Conservation (phyloP, 345 rosid genomes). For the Euphorbia tirucalli region DNA sequence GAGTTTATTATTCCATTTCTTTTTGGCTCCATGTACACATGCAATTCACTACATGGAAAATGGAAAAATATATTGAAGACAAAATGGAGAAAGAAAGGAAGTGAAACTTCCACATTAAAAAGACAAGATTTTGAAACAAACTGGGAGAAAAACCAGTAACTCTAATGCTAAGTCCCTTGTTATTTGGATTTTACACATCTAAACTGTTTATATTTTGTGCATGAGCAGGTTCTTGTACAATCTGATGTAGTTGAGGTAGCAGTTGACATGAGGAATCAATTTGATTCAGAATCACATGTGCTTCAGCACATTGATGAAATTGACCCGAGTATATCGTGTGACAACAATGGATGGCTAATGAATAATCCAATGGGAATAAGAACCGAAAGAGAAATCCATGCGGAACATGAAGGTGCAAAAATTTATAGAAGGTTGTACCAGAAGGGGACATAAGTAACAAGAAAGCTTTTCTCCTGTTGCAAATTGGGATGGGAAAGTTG, state of each 20-base stretch:
- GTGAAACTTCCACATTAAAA: neutral
- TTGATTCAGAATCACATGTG: slow-evolving; percentile 45
- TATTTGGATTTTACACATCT: neutral
- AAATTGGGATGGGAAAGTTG: neutral
- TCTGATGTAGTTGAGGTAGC: slow-evolving; percentile 91
- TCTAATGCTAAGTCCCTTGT: neutral
- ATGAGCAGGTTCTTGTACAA: slow-evolving; percentile 71
- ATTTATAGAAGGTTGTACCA: slow-evolving; percentile 79
- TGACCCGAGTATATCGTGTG: slow-evolving; percentile 34
- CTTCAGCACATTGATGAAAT: slow-evolving; percentile 47
- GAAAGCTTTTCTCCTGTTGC: neutral
- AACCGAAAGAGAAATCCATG: slow-evolving; percentile 91
- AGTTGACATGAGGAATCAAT: slow-evolving; percentile 72
- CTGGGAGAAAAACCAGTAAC: neutral
- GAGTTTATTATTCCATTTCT: too few species aligned
- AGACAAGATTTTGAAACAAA: too few species aligned
- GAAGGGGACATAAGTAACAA: slow-evolving; percentile 22
- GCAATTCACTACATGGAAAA: too few species aligned
- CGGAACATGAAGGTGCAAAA: slow-evolving; percentile 70
- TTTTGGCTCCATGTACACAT: too few species aligned
- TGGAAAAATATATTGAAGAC: too few species aligned
- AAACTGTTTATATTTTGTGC: neutral
- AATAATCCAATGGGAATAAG: slow-evolving; percentile 81
- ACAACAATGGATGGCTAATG: slow-evolving; percentile 66
- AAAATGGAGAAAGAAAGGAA: neutral